Percentiles rank a stretch among this genome's conserved stretches.
These are phyloP conservation scores for Leccinum longicurvipes DNA, from an alignment of 768 basidiomycete genomes.

Conservation along the genomic window DNA sequence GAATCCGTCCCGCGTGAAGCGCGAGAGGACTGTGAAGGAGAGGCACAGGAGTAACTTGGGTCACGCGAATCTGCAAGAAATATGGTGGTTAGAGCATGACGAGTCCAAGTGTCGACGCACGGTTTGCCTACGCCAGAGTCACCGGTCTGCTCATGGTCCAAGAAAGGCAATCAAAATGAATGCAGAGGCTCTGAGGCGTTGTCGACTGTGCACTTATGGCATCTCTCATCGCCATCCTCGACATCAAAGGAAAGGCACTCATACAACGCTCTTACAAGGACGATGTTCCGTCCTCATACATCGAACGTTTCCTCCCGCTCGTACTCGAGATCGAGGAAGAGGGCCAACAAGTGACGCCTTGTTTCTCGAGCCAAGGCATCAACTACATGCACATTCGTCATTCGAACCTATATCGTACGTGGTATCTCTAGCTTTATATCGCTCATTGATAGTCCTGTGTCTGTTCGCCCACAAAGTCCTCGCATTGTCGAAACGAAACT, in stretches of 20 bases:
- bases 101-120: too few species aligned
- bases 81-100: too few species aligned
- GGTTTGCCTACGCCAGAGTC: too few species aligned
- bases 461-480: constrained; percentile 59
- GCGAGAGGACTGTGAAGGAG: too few species aligned
- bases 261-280: constrained; percentile 97
- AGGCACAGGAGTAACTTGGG: too few species aligned
- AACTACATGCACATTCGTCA: constrained; percentile 99
- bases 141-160: constrained; percentile 1
- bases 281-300: constrained; percentile 84
- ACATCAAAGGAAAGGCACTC: constrained; percentile 96
- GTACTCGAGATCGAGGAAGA: constrained; percentile 97
- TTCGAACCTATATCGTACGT: constrained; percentile 90
- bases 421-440: background rate
- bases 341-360: constrained; percentile 92
- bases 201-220: constrained; percentile 39
- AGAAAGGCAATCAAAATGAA: constrained; percentile 14
- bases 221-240: constrained; percentile 87
- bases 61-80: too few species aligned
- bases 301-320: constrained; percentile 92
- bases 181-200: too few species aligned
- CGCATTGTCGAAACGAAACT: constrained; percentile 92
- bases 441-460: background rate
- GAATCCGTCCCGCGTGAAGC: too few species aligned
- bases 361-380: constrained; percentile 91